Percentiles rank a stretch among this genome's conserved stretches.
Conservation (phyloP, 2,329 filamentous ascomycete species). For the Ceratocystiopsis sp. region DNA sequence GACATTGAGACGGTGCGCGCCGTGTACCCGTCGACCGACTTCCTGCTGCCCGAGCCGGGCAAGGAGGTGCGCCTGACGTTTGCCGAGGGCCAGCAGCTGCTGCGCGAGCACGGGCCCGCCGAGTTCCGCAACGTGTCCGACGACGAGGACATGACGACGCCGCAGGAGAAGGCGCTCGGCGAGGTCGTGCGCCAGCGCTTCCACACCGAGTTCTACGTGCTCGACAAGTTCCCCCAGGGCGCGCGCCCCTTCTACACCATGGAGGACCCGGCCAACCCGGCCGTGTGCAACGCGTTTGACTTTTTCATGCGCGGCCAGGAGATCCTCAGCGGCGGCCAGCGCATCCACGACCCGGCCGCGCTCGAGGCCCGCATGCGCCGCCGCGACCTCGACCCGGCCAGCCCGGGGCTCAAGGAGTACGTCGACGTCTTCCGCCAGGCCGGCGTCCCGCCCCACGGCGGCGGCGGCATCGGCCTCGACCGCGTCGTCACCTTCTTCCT, state of each 20-base stretch:
- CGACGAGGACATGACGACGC: slow-evolving; percentile 64
- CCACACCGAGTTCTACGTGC: slow-evolving; percentile 87
- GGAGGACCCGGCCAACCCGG: slow-evolving; percentile 49
- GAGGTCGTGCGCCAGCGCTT: slow-evolving; percentile 75
- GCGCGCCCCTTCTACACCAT: slow-evolving; percentile 90
- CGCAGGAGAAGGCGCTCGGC: slow-evolving; percentile 79
- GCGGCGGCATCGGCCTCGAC: slow-evolving; percentile 78
- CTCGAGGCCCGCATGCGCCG: slow-evolving; percentile 61
- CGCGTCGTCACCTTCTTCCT: slow-evolving; percentile 56
- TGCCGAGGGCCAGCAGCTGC: slow-evolving; percentile 58
- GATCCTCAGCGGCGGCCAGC: slow-evolving; percentile 80
- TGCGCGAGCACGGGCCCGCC: slow-evolving; percentile 54
- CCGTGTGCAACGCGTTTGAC: slow-evolving; percentile 49
- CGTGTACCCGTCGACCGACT: slow-evolving; percentile 61
- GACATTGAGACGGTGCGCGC: slow-evolving; percentile 57
- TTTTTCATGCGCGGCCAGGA: slow-evolving; percentile 90
- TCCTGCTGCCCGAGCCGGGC: slow-evolving; percentile 57
- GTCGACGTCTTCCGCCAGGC: slow-evolving; percentile 63
- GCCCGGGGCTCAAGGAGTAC: slow-evolving; percentile 66
- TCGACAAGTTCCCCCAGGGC: slow-evolving; percentile 86
- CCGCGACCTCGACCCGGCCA: slow-evolving; percentile 65
- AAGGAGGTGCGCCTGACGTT: slow-evolving; percentile 65
- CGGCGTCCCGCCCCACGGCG: slow-evolving; percentile 74
- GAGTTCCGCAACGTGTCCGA: slow-evolving; percentile 53
- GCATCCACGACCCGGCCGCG: slow-evolving; percentile 64